Evolutionary conservation across 345 rosid species (phyloP).

Genomic region (Hibiscus syriacus): DNA sequence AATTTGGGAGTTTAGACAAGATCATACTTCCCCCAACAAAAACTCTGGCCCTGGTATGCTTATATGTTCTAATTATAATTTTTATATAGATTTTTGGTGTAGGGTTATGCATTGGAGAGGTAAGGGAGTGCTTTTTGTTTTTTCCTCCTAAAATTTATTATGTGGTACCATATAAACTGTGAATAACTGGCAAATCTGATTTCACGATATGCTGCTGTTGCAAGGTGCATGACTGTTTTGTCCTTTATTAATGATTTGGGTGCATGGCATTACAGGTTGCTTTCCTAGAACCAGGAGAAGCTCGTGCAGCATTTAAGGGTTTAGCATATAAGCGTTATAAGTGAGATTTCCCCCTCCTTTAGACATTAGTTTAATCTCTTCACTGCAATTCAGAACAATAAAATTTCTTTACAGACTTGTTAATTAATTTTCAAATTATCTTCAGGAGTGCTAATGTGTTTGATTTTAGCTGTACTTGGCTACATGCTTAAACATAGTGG

Average conservation of each 20-base stretch:
- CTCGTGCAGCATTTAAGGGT: slow-evolving; percentile 81
- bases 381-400: background rate
- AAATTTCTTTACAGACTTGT: background rate
- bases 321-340: slow-evolving; percentile 84
- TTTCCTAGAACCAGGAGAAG: slow-evolving; percentile 84
- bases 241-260: slow-evolving; percentile 3
- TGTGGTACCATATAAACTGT: background rate
- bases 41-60: slow-evolving; percentile 77
- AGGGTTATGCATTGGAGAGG: background rate
- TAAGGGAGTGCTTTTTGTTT: background rate
- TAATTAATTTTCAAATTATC: background rate
- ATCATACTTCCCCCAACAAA: slow-evolving; percentile 82
- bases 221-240: background rate
- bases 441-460: background rate
- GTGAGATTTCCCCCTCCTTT: slow-evolving; percentile 40
- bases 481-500: background rate
- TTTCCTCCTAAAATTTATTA: background rate
- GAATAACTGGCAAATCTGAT: background rate
- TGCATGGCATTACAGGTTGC: slow-evolving; percentile 48
- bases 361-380: background rate
- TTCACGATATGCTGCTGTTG: background rate
- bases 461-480: background rate
- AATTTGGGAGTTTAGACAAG: slow-evolving; percentile 76
- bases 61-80: background rate
- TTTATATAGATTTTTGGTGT: background rate